Conservation (phyloP, 495 filamentous ascomycete genomes). For the Clavariopsis aquatica region DNA sequence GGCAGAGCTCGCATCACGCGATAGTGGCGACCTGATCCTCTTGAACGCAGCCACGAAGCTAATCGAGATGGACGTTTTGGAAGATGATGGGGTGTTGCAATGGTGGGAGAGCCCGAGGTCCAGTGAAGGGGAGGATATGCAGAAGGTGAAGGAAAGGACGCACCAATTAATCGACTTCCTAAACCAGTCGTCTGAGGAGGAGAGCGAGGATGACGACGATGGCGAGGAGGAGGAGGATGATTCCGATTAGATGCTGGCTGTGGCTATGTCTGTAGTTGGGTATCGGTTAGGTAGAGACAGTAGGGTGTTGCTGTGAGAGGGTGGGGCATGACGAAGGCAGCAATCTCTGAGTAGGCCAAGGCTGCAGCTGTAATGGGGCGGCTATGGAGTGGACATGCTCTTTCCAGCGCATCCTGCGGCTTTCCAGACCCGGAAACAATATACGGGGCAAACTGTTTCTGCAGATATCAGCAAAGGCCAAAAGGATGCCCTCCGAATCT, state of each 20-base stretch:
- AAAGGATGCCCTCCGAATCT: too few relatives aligned
- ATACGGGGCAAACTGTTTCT: too few relatives aligned
- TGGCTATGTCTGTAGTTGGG: not conserved
- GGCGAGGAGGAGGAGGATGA: constrained; percentile 64
- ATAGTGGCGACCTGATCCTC: constrained; percentile 63
- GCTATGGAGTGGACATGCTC: not conserved
- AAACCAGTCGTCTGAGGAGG: constrained; percentile 78
- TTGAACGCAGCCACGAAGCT: constrained; percentile 75
- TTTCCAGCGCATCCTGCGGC: too few relatives aligned
- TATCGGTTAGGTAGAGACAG: not conserved
- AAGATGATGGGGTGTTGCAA: constrained; percentile 81
- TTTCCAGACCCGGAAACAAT: too few relatives aligned
- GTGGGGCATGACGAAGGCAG: not conserved
- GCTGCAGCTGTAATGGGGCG: too few relatives aligned
- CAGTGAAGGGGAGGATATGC: constrained; percentile 64
- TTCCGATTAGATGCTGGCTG: constrained; percentile 16
- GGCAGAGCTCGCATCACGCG: constrained; percentile 65
- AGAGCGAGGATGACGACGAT: too few relatives aligned
- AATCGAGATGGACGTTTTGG: constrained; percentile 80
- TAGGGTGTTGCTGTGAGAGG: not conserved
- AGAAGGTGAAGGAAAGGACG: constrained; percentile 68
- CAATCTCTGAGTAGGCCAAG: not conserved
- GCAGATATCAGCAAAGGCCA: too few relatives aligned
- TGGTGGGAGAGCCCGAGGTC: constrained; percentile 83
- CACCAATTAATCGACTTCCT: constrained; percentile 83